phyloP scores from a whole-genome alignment of 1,284 basidiomycete species.

The Porodaedalea pini region DNA sequence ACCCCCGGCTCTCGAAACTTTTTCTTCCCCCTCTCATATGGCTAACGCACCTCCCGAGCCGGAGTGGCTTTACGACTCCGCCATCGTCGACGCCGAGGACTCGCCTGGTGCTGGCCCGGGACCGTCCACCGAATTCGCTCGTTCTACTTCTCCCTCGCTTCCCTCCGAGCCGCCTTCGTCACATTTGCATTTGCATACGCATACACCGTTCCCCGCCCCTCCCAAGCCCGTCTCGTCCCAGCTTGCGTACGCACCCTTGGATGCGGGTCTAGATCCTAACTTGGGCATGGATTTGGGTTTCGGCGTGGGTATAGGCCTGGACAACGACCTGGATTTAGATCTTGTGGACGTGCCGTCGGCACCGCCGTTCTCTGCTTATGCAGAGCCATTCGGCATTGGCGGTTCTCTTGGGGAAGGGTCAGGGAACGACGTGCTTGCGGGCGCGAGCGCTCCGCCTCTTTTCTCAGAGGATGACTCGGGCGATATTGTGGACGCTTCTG shows the following conservation, averaged over 20 bases:
- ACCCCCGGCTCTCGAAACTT: constrained; percentile 11
- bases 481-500: background rate
- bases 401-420: constrained; percentile 41
- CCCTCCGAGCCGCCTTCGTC: background rate
- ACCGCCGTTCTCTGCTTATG: constrained; percentile 40
- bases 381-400: constrained; percentile 38
- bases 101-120: constrained; percentile 18
- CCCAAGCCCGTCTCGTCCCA: constrained; percentile 7
- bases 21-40: too few relatives aligned
- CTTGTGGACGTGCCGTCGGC: constrained; percentile 29
- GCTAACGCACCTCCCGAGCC: constrained; percentile 4
- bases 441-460: constrained; percentile 36
- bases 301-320: background rate
- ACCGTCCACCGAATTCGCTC: constrained; percentile 6
- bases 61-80: background rate
- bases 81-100: background rate
- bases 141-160: background rate
- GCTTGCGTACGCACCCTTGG: constrained; percentile 7
- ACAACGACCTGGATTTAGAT: background rate
- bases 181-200: background rate
- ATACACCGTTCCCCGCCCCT: constrained; percentile 7
- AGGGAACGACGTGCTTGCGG: constrained; percentile 23
- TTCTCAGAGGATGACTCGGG: constrained; percentile 28
- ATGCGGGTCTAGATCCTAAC: background rate
- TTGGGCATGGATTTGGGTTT: background rate